Conservation (phyloP, 2,329 filamentous ascomycete genomes). For the Colletotrichum salicis region DNA sequence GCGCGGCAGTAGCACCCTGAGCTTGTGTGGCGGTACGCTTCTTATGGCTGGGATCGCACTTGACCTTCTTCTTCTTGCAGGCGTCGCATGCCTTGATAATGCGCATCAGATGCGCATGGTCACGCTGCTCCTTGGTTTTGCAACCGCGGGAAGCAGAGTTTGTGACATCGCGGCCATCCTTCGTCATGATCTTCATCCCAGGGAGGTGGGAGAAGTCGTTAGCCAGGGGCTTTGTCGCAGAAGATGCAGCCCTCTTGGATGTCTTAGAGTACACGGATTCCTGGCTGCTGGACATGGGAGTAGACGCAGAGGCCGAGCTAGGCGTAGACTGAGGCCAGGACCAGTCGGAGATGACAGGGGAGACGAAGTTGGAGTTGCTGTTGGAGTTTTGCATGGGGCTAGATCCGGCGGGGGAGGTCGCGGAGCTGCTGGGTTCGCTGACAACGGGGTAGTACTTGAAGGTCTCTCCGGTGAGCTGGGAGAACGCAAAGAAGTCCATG, state of each 20-base stretch:
- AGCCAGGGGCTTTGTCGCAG: constrained; percentile 34
- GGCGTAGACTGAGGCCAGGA: constrained; percentile 55
- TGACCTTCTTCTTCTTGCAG: constrained; percentile 72
- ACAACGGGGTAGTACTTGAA: constrained; percentile 71
- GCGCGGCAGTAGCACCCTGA: constrained; percentile 38
- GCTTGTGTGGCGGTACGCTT: constrained; percentile 52
- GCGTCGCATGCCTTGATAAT: constrained; percentile 74
- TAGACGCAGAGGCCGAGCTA: constrained; percentile 43
- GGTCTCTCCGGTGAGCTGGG: constrained; percentile 63
- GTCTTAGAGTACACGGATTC: constrained; percentile 42
- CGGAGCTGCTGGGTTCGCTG: constrained; percentile 46
- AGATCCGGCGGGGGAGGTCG: constrained; percentile 58
- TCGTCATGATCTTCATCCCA: constrained; percentile 75
- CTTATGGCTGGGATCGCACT: constrained; percentile 70
- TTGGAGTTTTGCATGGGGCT: constrained; percentile 56
- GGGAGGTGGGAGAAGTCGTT: constrained; percentile 64
- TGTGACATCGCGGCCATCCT: constrained; percentile 71
- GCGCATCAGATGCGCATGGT: constrained; percentile 74
- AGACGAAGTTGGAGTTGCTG: constrained; percentile 58
- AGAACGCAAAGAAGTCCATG: constrained; percentile 68
- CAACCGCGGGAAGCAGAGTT: constrained; percentile 70
- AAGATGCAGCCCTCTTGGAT: constrained; percentile 39
- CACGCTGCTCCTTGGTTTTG: constrained; percentile 75
- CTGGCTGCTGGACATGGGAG: constrained; percentile 42
- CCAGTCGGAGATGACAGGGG: constrained; percentile 60